phyloP scores from a whole-genome alignment of 2,329 filamentous ascomycete species.

The Hypoxylon sp. region DNA sequence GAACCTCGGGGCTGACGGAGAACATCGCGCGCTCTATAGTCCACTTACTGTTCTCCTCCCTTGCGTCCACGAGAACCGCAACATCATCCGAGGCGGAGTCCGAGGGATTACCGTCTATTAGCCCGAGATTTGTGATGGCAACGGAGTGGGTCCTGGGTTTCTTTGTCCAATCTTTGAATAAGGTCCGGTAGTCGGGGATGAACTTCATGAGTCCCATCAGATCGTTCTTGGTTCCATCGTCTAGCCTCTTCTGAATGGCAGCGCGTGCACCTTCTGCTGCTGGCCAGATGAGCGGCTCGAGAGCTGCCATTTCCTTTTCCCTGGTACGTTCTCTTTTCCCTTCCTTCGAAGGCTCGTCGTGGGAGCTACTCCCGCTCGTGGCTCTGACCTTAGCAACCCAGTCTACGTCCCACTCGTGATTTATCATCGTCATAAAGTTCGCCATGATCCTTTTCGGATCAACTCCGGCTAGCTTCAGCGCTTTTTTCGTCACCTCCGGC shows the following conservation, averaged over 20 bases:
- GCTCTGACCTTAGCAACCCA: slow-evolving; percentile 40
- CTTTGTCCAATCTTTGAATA: slow-evolving; percentile 25
- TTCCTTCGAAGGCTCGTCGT: background rate
- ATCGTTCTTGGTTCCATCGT: slow-evolving; percentile 53
- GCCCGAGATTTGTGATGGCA: slow-evolving; percentile 40
- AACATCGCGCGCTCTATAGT: slow-evolving; percentile 41
- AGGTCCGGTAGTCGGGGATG: slow-evolving; percentile 32
- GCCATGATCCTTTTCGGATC: slow-evolving; percentile 40
- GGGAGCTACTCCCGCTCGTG: background rate
- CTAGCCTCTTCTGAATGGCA: slow-evolving; percentile 51
- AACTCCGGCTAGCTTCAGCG: slow-evolving; percentile 9
- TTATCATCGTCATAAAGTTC: slow-evolving; percentile 43
- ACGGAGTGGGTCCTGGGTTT: slow-evolving; percentile 36
- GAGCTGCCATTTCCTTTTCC: background rate
- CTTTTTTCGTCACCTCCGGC: background rate
- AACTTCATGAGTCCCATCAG: slow-evolving; percentile 53
- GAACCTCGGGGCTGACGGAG: slow-evolving; percentile 38
- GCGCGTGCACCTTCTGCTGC: slow-evolving; percentile 48
- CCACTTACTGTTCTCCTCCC: slow-evolving; percentile 20
- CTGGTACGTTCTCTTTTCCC: background rate
- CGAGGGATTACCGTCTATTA: slow-evolving; percentile 46
- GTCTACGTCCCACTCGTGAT: slow-evolving; percentile 38
- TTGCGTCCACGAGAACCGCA: background rate
- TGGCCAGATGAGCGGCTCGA: slow-evolving; percentile 39
- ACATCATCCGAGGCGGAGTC: background rate